Percentiles rank a stretch among this genome's conserved stretches.
Evolutionary conservation across 345 rosid species (phyloP).

Genomic region (Citrus cavaleriei): DNA sequence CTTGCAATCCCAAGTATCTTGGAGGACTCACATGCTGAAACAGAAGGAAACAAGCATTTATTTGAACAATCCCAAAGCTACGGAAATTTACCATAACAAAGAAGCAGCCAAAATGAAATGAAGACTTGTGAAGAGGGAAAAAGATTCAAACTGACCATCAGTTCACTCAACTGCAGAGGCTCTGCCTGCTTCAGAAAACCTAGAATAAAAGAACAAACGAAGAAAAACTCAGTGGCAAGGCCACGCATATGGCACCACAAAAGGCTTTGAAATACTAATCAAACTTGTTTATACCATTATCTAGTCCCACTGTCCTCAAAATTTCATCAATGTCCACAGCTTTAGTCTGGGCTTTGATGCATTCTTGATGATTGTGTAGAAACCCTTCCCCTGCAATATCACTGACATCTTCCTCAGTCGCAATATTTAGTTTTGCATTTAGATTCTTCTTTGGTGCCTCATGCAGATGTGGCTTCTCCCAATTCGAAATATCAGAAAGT

Average conservation of each 20-base stretch:
- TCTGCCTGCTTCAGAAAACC: slow-evolving; percentile 16
- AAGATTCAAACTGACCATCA: slow-evolving; percentile 17
- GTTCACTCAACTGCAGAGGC: slow-evolving; percentile 8
- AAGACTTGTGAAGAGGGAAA: not conserved
- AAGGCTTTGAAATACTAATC: not conserved
- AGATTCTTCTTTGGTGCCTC: slow-evolving; percentile 37
- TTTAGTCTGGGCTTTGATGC: slow-evolving; percentile 36
- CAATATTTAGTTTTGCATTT: slow-evolving; percentile 19
- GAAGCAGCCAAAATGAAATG: not conserved
- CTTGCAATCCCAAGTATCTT: slow-evolving; percentile 22
- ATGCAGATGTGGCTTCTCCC: slow-evolving; percentile 24
- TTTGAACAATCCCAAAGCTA: not conserved
- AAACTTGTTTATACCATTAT: slow-evolving; percentile 21
- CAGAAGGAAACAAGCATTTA: not conserved
- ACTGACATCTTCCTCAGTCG: slow-evolving; percentile 24
- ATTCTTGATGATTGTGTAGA: slow-evolving; percentile 52
- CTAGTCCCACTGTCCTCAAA: slow-evolving; percentile 39
- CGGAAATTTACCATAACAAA: not conserved
- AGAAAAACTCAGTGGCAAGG: not conserved
- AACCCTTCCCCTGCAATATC: slow-evolving; percentile 35
- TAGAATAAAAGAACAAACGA: slow-evolving; percentile 5
- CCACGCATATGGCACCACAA: not conserved
- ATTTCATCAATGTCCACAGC: slow-evolving; percentile 33
- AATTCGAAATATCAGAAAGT: slow-evolving; percentile 59
- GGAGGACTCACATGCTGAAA: slow-evolving; percentile 25